Base-by-base conservation (phyloP, 306 rosid genomes). In the Potentilla sterilis region DNA sequence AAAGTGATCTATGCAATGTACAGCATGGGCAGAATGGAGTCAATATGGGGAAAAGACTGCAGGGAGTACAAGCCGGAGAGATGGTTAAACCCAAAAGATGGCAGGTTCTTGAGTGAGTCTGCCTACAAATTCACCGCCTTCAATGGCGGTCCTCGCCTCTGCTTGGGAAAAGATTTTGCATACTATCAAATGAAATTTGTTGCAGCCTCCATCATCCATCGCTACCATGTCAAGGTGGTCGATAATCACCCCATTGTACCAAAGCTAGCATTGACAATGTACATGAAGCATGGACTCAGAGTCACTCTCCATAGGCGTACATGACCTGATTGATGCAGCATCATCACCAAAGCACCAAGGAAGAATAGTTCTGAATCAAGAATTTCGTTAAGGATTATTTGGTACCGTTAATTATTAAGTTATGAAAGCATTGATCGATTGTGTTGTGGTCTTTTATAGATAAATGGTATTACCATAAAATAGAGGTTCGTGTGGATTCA, bases 101-200 rank as follows among this genome's bases (percentile, higher is more conserved):
- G 96, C 0, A 72, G 69, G 2, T 95, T 86, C 88, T 85, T 85
- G 89, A 86, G 94, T 49, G 96, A 91, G 43, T 88, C 96, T 4
- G 97, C 97, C 0, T 95, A 95, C 87, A 90, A 86, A 75, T 95
- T 95, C 85, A 80, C 92, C 3, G 96, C 96, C 62, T 95, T 95
- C 86, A 95, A 95, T 21, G 98, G 97, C 9, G 98, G 98, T 13
- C 98, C 98, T 28, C 85, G 98, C 3, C 75, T 95, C 19, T 95
- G 98, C 67, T 85, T 95, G 74, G 98, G 98, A 62, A 89, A 87
- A 78, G 97, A 95, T 72, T 91, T 95, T 74, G 98, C 98, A 1
- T 92, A 92, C 64, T 92, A 90, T 46, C 98, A 95, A 15, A 95
- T 95, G 98, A 92, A 92, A 80, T 91, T 84, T 49, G 92, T 72